Conservation (phyloP, 129 eudicot species). For the Escallonia herrerae region DNA sequence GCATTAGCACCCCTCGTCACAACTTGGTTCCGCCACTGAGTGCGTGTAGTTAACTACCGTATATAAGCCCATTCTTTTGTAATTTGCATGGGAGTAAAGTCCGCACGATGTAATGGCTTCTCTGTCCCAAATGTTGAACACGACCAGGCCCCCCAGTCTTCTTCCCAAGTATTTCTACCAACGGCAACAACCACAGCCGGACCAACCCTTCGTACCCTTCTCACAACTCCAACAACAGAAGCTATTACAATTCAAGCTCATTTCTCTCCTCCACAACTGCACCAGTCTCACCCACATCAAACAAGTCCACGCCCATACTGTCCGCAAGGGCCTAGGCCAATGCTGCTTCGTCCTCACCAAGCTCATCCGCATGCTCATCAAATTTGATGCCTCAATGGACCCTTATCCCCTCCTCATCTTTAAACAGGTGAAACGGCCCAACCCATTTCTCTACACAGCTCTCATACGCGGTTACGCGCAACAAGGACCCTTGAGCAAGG, state of each 20-base stretch:
- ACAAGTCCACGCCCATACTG: slow-evolving; percentile 55
- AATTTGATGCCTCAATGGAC: slow-evolving; percentile 36
- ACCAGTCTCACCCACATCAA: slow-evolving; percentile 32
- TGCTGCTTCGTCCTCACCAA: slow-evolving; percentile 49
- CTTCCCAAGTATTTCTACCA: neutral
- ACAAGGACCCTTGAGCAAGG: slow-evolving; percentile 33
- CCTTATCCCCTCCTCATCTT: slow-evolving; percentile 41
- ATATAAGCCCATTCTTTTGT: too few relatives aligned
- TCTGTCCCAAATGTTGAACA: slow-evolving; percentile 14
- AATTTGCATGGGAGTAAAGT: too few relatives aligned
- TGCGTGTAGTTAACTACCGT: too few relatives aligned
- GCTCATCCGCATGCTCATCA: slow-evolving; percentile 48
- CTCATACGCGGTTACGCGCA: slow-evolving; percentile 50
- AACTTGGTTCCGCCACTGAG: too few relatives aligned
- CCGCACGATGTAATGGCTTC: slow-evolving; percentile 23
- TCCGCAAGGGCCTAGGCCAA: slow-evolving; percentile 44
- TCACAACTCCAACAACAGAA: slow-evolving; percentile 27
- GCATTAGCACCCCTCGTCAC: too few relatives aligned
- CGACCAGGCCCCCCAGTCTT: slow-evolving; percentile 10
- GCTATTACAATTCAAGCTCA: slow-evolving; percentile 35
- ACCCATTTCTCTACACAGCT: slow-evolving; percentile 67
- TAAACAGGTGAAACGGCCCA: slow-evolving; percentile 43
- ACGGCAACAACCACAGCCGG: neutral
- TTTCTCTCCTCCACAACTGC: slow-evolving; percentile 34
- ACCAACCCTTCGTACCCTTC: slow-evolving; percentile 19